phyloP scores from a whole-genome alignment of 2,329 filamentous ascomycete species.

The Botryotinia calthae region DNA sequence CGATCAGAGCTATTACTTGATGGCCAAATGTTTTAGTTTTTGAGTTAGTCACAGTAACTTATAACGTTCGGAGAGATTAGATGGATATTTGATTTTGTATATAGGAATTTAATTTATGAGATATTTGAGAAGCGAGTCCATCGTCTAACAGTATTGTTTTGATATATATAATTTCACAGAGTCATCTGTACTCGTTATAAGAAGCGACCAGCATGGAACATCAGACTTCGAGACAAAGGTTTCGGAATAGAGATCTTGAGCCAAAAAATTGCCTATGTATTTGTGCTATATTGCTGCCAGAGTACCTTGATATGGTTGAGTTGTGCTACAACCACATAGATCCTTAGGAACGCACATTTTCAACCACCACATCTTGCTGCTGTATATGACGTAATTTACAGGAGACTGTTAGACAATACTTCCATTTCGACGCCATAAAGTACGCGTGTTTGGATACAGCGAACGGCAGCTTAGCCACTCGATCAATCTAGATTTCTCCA shows the following conservation, averaged over 20 bases:
- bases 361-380: neutral
- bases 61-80: neutral
- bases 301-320: neutral
- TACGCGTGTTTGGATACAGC: neutral
- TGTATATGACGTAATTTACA: neutral
- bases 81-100: neutral
- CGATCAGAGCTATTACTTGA: constrained; percentile 22
- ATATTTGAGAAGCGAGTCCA: neutral
- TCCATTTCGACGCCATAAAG: neutral
- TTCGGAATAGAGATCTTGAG: neutral
- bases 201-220: neutral
- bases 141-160: neutral
- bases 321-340: neutral
- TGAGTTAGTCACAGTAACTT: neutral
- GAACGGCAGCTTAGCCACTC: neutral
- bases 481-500: neutral
- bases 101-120: neutral
- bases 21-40: constrained; percentile 15
- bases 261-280: neutral
- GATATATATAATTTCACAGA: neutral
- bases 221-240: neutral
- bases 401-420: neutral
- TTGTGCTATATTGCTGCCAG: neutral
- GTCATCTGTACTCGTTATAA: neutral
- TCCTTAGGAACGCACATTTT: neutral